Percentiles rank a stretch among this genome's conserved stretches.
Evolutionary conservation across 306 rosid species (phyloP).

Genomic region (Sesbania bispinosa): DNA sequence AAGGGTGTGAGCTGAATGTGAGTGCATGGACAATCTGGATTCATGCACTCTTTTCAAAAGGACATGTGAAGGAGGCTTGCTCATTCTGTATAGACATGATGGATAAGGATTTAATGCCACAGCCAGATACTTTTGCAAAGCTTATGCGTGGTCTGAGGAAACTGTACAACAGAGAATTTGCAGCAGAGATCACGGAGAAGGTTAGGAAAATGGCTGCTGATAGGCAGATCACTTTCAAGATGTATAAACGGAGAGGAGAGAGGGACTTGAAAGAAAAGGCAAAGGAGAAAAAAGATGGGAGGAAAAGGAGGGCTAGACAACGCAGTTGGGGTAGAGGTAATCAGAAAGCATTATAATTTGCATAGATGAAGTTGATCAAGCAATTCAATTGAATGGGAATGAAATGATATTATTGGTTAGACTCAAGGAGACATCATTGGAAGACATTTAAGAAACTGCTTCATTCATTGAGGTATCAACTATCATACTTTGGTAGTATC

Average conservation of each 20-base stretch:
- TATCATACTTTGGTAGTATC: background rate
- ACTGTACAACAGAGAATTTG: constrained; percentile 64
- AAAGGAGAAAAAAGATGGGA: constrained; percentile 65
- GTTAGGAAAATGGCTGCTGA: constrained; percentile 91
- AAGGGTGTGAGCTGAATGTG: constrained; percentile 62
- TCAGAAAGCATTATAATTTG: constrained; percentile 39
- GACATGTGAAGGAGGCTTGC: constrained; percentile 87
- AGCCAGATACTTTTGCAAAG: constrained; percentile 81
- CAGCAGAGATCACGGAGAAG: constrained; percentile 84
- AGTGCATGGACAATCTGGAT: constrained; percentile 90
- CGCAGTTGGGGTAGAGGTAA: constrained; percentile 48
- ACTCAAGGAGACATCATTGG: background rate
- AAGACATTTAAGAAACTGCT: background rate
- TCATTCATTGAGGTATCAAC: constrained; percentile 16
- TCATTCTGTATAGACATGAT: constrained; percentile 78
- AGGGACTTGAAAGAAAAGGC: constrained; percentile 69
- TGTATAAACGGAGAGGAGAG: constrained; percentile 81
- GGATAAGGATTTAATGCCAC: constrained; percentile 76
- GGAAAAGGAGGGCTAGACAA: constrained; percentile 66
- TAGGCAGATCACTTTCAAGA: constrained; percentile 70
- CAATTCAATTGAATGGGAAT: constrained; percentile 5
- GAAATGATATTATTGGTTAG: background rate
- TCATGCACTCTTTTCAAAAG: constrained; percentile 75
- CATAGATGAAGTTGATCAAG: background rate
- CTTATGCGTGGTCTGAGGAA: constrained; percentile 73